phyloP scores from a whole-genome alignment of 2,329 filamentous ascomycete species.

The Aphanoascus verrucosus region DNA sequence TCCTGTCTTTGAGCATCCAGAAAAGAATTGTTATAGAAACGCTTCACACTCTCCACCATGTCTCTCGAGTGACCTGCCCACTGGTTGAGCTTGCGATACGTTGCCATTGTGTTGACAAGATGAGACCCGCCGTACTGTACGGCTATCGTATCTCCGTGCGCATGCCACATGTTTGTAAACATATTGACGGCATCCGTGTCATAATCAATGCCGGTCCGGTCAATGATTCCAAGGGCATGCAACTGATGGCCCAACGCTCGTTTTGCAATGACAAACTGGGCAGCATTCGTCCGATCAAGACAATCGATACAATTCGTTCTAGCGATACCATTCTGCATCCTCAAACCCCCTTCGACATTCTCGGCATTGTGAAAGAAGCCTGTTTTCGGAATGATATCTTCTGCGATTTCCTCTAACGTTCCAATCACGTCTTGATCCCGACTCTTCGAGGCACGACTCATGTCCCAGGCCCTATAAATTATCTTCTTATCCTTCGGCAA shows the following conservation, averaged over 20 bases:
- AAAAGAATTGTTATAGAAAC: conserved; percentile 98
- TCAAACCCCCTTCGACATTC: conserved; percentile 51
- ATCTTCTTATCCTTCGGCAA: conserved; percentile 75
- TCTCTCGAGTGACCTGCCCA: conserved; percentile 96
- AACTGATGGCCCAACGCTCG: conserved; percentile 84
- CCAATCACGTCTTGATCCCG: conserved; percentile 90
- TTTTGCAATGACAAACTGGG: conserved; percentile 96
- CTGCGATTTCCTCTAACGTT: conserved; percentile 78
- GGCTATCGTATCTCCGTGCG: conserved; percentile 94
- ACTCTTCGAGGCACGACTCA: conserved; percentile 89
- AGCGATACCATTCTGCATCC: conserved; percentile 81
- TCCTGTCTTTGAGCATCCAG: conserved; percentile 96
- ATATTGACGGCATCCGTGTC: conserved; percentile 93
- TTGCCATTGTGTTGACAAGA: conserved; percentile 98
- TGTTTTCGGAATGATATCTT: conserved; percentile 72
- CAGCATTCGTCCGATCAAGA: conserved; percentile 90
- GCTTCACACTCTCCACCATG: conserved; percentile 98
- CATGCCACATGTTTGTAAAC: conserved; percentile 97
- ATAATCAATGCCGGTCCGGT: conserved; percentile 69
- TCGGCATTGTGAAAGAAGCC: conserved; percentile 94
- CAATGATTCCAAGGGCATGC: conserved; percentile 78
- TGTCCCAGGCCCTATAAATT: conserved; percentile 91
- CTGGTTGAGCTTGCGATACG: conserved; percentile 96
- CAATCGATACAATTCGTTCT: conserved; percentile 98
- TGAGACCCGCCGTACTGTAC: conserved; percentile 97